Evolutionary conservation across 495 filamentous ascomycete genomes (phyloP).

Genomic region (Cercophora scortea): DNA sequence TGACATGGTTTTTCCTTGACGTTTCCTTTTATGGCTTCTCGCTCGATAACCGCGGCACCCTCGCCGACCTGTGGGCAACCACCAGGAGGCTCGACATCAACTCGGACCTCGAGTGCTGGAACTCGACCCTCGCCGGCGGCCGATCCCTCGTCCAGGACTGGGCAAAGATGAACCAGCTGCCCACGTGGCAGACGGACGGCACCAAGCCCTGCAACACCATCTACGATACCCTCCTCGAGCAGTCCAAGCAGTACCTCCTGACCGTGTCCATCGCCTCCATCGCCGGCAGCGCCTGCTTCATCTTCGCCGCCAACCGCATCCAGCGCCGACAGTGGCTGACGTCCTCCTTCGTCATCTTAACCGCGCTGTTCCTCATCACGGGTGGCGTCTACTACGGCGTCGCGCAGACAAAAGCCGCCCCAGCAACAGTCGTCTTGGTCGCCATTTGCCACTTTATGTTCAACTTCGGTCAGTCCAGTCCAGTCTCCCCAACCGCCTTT

Average conservation of each 20-base stretch:
- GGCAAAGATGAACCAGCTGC: conserved; percentile 11
- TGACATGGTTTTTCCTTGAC: conserved; percentile 31
- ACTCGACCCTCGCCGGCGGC: conserved; percentile 47
- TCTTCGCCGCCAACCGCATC: conserved; percentile 53
- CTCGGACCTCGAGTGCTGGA: conserved; percentile 32
- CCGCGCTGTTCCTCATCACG: conserved; percentile 66
- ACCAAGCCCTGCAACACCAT: conserved; percentile 41
- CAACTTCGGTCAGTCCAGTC: conserved; percentile 55
- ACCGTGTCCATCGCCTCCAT: conserved; percentile 60
- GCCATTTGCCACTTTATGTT: conserved; percentile 79
- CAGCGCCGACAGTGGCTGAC: conserved; percentile 40
- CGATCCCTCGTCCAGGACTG: conserved; percentile 20
- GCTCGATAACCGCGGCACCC: conserved; percentile 26
- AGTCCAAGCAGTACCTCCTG: conserved; percentile 59
- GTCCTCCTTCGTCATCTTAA: conserved; percentile 60
- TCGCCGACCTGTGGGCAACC: conserved; percentile 28
- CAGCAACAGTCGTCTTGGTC: conserved; percentile 53
- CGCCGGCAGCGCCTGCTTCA: conserved; percentile 38
- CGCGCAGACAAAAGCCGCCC: conserved; percentile 25
- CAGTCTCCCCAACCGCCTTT: background rate
- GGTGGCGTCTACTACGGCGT: conserved; percentile 61
- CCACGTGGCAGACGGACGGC: conserved; percentile 27
- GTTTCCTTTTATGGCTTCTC: conserved; percentile 30
- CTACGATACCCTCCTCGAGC: conserved; percentile 56
- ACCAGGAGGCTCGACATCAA: conserved; percentile 3